These are phyloP conservation scores for Pholiota microspora DNA, from an alignment of 768 basidiomycete genomes.

Conservation along the genomic window DNA sequence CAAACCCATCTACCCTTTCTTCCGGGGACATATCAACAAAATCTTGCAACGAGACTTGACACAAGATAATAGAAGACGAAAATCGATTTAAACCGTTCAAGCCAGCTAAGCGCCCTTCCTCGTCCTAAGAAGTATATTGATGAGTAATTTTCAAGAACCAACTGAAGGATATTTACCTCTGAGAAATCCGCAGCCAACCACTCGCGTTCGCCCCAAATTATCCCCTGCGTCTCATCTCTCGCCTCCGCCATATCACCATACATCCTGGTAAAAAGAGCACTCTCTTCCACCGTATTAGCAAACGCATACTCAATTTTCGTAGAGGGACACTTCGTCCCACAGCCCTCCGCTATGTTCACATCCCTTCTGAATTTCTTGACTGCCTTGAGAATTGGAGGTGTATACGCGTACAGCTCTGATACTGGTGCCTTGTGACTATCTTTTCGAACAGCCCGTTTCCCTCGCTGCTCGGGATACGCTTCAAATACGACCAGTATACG, in stretches of 20 bases:
- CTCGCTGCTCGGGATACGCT: constrained; percentile 54
- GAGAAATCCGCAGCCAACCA: constrained; percentile 61
- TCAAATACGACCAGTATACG: constrained; percentile 63
- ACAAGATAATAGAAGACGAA: constrained; percentile 63
- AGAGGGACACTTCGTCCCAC: constrained; percentile 41
- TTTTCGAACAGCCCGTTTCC: too few relatives aligned
- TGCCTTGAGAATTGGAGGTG: constrained; percentile 66
- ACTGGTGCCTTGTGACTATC: constrained; percentile 2
- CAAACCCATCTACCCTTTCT: constrained; percentile 44
- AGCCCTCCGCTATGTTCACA: constrained; percentile 60
- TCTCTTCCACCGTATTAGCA: constrained; percentile 56
- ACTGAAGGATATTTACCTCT: constrained; percentile 37
- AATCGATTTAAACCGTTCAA: constrained; percentile 69
- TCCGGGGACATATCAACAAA: constrained; percentile 53
- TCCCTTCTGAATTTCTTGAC: constrained; percentile 67
- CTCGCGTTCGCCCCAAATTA: constrained; percentile 55
- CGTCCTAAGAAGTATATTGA: constrained; percentile 42
- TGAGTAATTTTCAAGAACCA: not conserved
- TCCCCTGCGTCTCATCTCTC: constrained; percentile 38
- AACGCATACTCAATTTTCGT: constrained; percentile 57
- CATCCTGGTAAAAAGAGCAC: constrained; percentile 50
- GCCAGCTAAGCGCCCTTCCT: constrained; percentile 47
- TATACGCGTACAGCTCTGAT: constrained; percentile 46
- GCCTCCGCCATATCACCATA: constrained; percentile 60
- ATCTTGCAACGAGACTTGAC: constrained; percentile 48